Evolutionary conservation across 257 asterid species (phyloP).

Genomic region (Penstemon eatonii): DNA sequence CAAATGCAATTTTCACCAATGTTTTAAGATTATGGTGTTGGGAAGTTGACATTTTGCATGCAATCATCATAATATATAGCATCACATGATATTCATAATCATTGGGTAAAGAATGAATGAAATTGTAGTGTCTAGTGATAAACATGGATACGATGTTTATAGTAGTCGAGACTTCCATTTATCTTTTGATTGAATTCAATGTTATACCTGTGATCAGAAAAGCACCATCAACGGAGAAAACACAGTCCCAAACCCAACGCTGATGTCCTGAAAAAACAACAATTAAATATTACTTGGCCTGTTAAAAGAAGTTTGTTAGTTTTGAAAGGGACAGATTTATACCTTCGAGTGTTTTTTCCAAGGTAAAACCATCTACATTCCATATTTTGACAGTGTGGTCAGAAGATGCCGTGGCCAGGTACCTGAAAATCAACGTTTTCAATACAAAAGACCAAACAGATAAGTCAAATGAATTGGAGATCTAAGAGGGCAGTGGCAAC

Average conservation of each 20-base stretch:
- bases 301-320: not conserved
- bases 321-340: slow-evolving; percentile 11
- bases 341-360: slow-evolving; percentile 87
- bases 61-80: no score
- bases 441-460: not conserved
- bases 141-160: no score
- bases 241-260: slow-evolving; percentile 99
- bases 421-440: slow-evolving; percentile 44
- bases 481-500: not conserved
- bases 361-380: slow-evolving; percentile 91
- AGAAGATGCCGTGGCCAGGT: slow-evolving; percentile 90
- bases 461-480: slow-evolving; percentile 4
- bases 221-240: slow-evolving; percentile 95
- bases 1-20: slow-evolving; percentile 11
- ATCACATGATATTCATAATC: slow-evolving; percentile 1
- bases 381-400: slow-evolving; percentile 93
- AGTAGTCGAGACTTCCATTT: no score
- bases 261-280: slow-evolving; percentile 67
- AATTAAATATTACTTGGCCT: slow-evolving; percentile 15
- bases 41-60: not conserved
- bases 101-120: not conserved
- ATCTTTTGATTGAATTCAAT: not conserved
- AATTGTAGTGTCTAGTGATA: no score
- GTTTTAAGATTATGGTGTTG: not conserved
- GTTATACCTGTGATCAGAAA: slow-evolving; percentile 79